Evolutionary conservation across 805 yeast genomes (phyloP), one percentile per base, ranked within the genome.

Genomic region (Debaryomyces hansenii): DNA sequence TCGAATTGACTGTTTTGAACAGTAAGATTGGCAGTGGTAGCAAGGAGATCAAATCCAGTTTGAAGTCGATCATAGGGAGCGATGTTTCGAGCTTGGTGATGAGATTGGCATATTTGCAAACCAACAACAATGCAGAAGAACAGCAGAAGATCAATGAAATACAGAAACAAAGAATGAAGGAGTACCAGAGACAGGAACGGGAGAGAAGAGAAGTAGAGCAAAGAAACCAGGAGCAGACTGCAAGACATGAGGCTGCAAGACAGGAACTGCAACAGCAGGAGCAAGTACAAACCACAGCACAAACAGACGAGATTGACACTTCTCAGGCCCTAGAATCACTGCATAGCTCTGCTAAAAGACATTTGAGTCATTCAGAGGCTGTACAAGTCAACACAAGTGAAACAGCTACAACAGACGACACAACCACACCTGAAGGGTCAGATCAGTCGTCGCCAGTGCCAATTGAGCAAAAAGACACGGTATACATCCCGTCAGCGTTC

Each of bases 61-160:
- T 63, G 42, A 48, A 51, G 5, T 40, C 54, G 4, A 36, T 66
- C 8, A 51, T 60, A 20, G 63, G 70, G 32, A 5, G 21, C 20
- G 54, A 49, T 40, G 49, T 47, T 2, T 45, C 52, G 7, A 65
- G 57, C 47, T 51, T 60, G 9, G 70, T 63, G 6, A 46, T 64
- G 12, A 47, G 73, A 37, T 50, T 68, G 36, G 52, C 40, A 14
- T 57, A 53, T 42, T 34, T 49, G 3, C 51, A 51, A 27, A 45
- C 37, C 31, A 54, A 53, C 5, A 54, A 33, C 18, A 47, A 42
- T 15, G 34, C 18, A 27, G 32, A 20, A 28, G 41, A 35, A 29
- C 37, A 48, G 18, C 16, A n/a, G 11, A 27, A 15, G n/a, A 39
- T 39, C 16, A 39, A 39, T 16, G 42, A 38, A 29, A 20, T 41